Evolutionary conservation across 2,329 filamentous ascomycete species (phyloP), one percentile per base, ranked within the genome.

Genomic region (Aspergillus vadensis): DNA sequence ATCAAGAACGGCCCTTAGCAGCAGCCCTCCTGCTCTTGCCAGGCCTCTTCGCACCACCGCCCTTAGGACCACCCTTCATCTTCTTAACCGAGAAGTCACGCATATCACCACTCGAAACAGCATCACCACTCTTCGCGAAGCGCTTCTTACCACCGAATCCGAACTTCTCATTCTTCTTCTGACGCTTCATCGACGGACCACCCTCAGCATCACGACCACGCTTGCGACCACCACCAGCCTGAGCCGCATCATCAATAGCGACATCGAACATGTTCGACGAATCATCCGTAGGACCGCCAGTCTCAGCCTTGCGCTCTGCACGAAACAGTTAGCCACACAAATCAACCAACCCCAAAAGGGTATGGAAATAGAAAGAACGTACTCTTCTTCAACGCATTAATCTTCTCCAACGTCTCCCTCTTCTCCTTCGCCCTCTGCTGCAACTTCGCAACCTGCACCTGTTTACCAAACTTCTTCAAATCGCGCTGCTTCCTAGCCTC

Each of bases 401-500:
- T 97, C 85, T 97, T 97, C 69, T 98, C 95, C 65, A 99, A 81
- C 4, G 92, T 96, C 65, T 96, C 91, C 70, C 87, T 88, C 88
- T 97, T 97, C 73, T 88, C 89, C 84, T 96, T 96, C 54, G 91
- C 88, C 52, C 95, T 85, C 85, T 99, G 94, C 80, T 98, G 94
- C 76, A 96, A 80, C 83, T 97, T 97, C 61, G 93, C 93, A 62
- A 97, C 87, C 82, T 99, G 95, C 56, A 98, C 95, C 77, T 96
- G 91, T 82, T 99, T 99, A 76, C 95, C 95, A 75, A 98, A 99
- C 81, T 98, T 99, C 88, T 97, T 98, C 71, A 98, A 83, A 76
- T 99, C 95, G 65, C 95, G 85, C 81, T 94, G 89, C 80, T 92
- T 92, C 75, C 92, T 87, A 6, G 95, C 95, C 78, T 99, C 95